phyloP scores from a whole-genome alignment of 2,329 filamentous ascomycete species.

The Epichloe aotearoae region DNA sequence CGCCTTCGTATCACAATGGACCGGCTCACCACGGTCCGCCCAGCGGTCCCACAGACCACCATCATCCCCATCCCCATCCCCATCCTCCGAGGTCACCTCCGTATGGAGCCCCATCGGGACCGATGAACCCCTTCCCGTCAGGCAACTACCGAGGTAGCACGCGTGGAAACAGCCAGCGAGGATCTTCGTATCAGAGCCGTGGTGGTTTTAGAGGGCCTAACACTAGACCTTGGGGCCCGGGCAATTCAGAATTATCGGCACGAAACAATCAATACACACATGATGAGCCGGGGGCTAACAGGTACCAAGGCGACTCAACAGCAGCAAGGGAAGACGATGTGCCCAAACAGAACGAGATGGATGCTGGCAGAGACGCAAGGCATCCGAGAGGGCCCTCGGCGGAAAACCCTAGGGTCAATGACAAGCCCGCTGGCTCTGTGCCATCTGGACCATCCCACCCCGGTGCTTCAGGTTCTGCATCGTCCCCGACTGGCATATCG shows the following conservation, averaged over 20 bases:
- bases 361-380: not conserved
- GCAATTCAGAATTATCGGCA: constrained; percentile 11
- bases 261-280: constrained; percentile 7
- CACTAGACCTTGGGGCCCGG: constrained; percentile 61
- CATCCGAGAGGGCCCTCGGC: not conserved
- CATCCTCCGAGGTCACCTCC: constrained; percentile 34
- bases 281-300: constrained; percentile 8
- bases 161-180: constrained; percentile 28
- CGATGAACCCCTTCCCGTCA: constrained; percentile 38
- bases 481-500: constrained; percentile 28
- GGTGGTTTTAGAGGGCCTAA: constrained; percentile 43
- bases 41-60: constrained; percentile 39
- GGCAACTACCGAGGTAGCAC: constrained; percentile 25
- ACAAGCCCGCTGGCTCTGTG: constrained; percentile 3
- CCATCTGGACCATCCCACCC: not conserved
- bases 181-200: constrained; percentile 43
- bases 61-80: constrained; percentile 37
- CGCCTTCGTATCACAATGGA: constrained; percentile 44
- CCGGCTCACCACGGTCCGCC: constrained; percentile 34
- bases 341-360: not conserved
- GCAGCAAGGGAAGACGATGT: not conserved
- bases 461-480: constrained; percentile 31
- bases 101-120: constrained; percentile 44
- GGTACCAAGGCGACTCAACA: constrained; percentile 8
- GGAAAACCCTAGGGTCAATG: not conserved